phyloP scores from a whole-genome alignment of 2,329 filamentous ascomycete species.

The Dichotomopilus funicola region DNA sequence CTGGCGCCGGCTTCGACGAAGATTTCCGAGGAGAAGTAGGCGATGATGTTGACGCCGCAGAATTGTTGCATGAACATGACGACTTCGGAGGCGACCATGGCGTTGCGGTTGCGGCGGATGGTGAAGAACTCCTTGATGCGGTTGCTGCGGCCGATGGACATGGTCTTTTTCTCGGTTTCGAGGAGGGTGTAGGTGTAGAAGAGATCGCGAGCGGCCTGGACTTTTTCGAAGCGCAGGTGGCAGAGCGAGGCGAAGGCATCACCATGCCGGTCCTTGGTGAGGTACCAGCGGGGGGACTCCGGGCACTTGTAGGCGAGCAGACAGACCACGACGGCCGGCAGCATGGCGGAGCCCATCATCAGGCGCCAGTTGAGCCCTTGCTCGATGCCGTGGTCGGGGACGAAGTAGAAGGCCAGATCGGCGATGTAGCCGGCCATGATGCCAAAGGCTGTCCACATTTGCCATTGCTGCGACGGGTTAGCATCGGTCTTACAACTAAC shows the following conservation, averaged over 20 bases:
- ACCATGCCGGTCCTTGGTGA: conserved; percentile 40
- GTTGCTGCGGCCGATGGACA: conserved; percentile 40
- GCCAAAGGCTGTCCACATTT: conserved; percentile 40
- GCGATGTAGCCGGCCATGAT: conserved; percentile 54
- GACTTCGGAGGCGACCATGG: conserved; percentile 52
- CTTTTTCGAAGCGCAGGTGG: conserved; percentile 42
- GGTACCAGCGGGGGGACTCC: conserved; percentile 46
- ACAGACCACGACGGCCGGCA: conserved; percentile 53
- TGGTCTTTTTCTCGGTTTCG: conserved; percentile 47
- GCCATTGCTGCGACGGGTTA: conserved; percentile 28
- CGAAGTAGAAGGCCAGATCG: conserved; percentile 55
- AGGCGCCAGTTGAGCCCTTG: conserved; percentile 58
- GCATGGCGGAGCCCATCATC: conserved; percentile 62
- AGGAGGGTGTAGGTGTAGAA: conserved; percentile 53
- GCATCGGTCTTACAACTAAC: too few species aligned
- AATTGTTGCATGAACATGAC: conserved; percentile 63
- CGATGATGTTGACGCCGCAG: conserved; percentile 44
- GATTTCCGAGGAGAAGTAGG: conserved; percentile 56
- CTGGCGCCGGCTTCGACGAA: conserved; percentile 50
- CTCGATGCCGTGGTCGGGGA: conserved; percentile 44
- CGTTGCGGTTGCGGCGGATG: conserved; percentile 56
- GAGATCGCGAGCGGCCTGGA: conserved; percentile 50
- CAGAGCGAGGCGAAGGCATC: conserved; percentile 44
- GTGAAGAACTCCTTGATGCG: conserved; percentile 52
- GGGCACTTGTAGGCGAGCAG: conserved; percentile 41